These are phyloP conservation scores for Phoma herbarum DNA, from an alignment of 2,329 filamentous ascomycete species.

Conservation along the genomic window DNA sequence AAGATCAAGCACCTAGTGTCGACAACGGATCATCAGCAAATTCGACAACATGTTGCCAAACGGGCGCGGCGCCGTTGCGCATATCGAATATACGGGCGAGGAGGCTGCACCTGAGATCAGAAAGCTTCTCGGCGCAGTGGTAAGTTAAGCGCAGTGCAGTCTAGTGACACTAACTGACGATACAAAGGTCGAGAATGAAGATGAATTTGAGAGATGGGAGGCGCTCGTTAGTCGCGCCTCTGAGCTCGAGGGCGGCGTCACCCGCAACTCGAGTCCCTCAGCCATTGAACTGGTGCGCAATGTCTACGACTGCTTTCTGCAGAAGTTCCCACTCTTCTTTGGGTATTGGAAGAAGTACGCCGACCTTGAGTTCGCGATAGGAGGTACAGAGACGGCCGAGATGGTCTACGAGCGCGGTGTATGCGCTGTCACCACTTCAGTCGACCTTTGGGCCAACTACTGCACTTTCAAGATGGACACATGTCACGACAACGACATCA, in stretches of 20 bases:
- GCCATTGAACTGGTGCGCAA: slow-evolving; percentile 87
- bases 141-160: slow-evolving; percentile 57
- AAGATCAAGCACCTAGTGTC: neutral
- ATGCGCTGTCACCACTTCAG: slow-evolving; percentile 89
- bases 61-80: slow-evolving; percentile 44
- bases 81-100: slow-evolving; percentile 46
- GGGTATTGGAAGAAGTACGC: slow-evolving; percentile 99
- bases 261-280: slow-evolving; percentile 94
- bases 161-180: slow-evolving; percentile 23
- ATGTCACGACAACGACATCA: slow-evolving; percentile 90
- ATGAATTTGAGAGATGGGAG: slow-evolving; percentile 96
- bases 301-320: slow-evolving; percentile 90
- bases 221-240: slow-evolving; percentile 86
- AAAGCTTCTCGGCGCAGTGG: slow-evolving; percentile 79
- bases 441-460: slow-evolving; percentile 97
- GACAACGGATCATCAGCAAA: neutral
- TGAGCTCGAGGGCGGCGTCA: slow-evolving; percentile 87
- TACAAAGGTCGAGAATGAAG: slow-evolving; percentile 71
- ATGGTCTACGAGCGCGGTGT: slow-evolving; percentile 98
- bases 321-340: slow-evolving; percentile 94
- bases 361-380: slow-evolving; percentile 95
- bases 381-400: slow-evolving; percentile 94
- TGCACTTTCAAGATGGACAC: slow-evolving; percentile 98
- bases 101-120: slow-evolving; percentile 68
- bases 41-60: slow-evolving; percentile 38